Percentiles rank a stretch among this genome's conserved stretches.
These are phyloP conservation scores for Tetradesmus obliquus DNA, from an alignment of 139 green algal genomes.

Conservation along the genomic window DNA sequence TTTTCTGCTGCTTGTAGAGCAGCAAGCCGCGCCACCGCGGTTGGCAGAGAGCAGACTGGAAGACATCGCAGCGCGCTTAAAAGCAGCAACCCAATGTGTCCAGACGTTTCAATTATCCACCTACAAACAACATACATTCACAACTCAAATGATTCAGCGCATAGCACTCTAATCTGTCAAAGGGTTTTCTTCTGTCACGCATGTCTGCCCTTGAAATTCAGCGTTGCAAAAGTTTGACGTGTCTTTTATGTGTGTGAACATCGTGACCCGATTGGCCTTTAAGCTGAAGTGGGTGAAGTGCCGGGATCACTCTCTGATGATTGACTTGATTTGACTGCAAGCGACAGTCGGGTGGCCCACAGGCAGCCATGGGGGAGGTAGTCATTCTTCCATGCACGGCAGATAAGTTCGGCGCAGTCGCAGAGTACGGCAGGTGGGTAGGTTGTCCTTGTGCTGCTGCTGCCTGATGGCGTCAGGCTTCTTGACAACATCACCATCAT, in stretches of 20 bases:
- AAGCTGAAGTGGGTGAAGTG: too few relatives aligned
- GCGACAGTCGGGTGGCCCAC: too few relatives aligned
- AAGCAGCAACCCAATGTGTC: neutral
- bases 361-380: neutral
- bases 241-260: too few relatives aligned
- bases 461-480: neutral
- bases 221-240: too few relatives aligned
- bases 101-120: neutral
- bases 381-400: neutral
- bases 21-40: neutral
- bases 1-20: neutral
- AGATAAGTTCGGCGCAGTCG: neutral
- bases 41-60: neutral
- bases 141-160: neutral
- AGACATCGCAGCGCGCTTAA: neutral
- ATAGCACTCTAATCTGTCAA: neutral
- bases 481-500: neutral
- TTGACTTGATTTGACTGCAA: neutral
- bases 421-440: neutral
- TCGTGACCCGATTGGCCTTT: too few relatives aligned
- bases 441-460: neutral
- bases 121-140: neutral
- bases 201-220: too few relatives aligned
- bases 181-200: neutral
- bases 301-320: neutral